phyloP scores from a whole-genome alignment of 2,329 filamentous ascomycete genomes.

The Fusarium nelsonii region DNA sequence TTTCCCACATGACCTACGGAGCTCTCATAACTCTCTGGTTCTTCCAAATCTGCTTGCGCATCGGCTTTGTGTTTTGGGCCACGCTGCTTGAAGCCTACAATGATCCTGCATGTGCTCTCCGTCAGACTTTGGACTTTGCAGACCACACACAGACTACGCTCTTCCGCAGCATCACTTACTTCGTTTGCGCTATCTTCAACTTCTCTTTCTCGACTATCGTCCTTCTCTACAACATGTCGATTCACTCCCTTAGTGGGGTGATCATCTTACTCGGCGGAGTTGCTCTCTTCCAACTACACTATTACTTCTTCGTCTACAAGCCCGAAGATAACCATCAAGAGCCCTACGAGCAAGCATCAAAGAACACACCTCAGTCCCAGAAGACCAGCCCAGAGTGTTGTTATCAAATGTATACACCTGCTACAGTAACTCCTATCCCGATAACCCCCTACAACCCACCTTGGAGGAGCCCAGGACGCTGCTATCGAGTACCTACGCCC shows the following conservation, averaged over 20 bases:
- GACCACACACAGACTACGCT: background rate
- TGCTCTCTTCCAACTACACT: slow-evolving; percentile 17
- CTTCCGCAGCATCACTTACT: background rate
- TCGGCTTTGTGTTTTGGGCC: slow-evolving; percentile 2
- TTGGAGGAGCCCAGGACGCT: slow-evolving; percentile 9
- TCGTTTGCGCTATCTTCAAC: slow-evolving; percentile 8
- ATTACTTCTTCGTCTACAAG: slow-evolving; percentile 13
- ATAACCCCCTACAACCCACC: background rate
- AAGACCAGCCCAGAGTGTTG: background rate
- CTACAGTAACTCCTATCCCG: background rate
- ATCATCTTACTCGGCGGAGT: slow-evolving; percentile 4
- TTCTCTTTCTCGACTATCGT: background rate
- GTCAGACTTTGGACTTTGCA: slow-evolving; percentile 1
- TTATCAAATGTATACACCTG: background rate
- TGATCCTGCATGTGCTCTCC: slow-evolving; percentile 1
- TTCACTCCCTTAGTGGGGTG: slow-evolving; percentile 1
- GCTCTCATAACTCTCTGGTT: slow-evolving; percentile 33
- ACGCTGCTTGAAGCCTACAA: slow-evolving; percentile 4
- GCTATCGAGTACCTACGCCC: slow-evolving; percentile 7
- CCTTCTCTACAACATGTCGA: slow-evolving; percentile 12
- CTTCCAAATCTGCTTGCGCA: background rate
- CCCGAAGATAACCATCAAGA: background rate
- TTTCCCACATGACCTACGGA: slow-evolving; percentile 16
- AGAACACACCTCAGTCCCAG: background rate
- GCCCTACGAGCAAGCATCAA: background rate